Evolutionary conservation across 371 early-diverging fungal genomes (phyloP).

Genomic region (Coemansia sp.): DNA sequence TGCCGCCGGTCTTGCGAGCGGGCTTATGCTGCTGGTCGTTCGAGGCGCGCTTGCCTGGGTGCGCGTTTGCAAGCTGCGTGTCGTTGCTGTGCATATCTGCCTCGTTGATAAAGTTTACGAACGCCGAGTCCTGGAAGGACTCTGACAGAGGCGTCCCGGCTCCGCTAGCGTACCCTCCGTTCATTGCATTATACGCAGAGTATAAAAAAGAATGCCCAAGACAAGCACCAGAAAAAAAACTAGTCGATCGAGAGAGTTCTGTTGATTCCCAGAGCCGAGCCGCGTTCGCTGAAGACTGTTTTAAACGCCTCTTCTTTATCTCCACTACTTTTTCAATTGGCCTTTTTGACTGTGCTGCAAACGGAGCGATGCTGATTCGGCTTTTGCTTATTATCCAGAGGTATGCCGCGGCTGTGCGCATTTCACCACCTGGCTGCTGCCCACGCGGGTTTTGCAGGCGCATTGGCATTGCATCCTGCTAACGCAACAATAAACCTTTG

Average conservation of each 20-base stretch:
- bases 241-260: background rate
- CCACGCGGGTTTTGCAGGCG: no score
- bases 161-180: slow-evolving; percentile 15
- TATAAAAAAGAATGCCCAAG: background rate
- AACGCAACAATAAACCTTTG: background rate
- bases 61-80: background rate
- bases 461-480: background rate
- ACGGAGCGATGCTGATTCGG: slow-evolving; percentile 11
- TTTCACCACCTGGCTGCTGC: background rate
- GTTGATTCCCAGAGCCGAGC: background rate
- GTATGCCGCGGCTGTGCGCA: background rate
- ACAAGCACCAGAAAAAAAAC: background rate
- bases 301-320: background rate
- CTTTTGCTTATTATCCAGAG: slow-evolving; percentile 30
- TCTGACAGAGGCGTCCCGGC: slow-evolving; percentile 26
- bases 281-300: background rate
- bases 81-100: slow-evolving; percentile 2
- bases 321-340: background rate
- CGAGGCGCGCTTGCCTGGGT: background rate
- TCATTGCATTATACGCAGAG: slow-evolving; percentile 35
- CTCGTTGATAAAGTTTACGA: slow-evolving; percentile 21
- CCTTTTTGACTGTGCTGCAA: background rate
- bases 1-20: background rate
- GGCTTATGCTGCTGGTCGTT: background rate
- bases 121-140: slow-evolving; percentile 30